Evolutionary conservation across 345 rosid species (phyloP).

Genomic region (Melaleuca alternifolia): DNA sequence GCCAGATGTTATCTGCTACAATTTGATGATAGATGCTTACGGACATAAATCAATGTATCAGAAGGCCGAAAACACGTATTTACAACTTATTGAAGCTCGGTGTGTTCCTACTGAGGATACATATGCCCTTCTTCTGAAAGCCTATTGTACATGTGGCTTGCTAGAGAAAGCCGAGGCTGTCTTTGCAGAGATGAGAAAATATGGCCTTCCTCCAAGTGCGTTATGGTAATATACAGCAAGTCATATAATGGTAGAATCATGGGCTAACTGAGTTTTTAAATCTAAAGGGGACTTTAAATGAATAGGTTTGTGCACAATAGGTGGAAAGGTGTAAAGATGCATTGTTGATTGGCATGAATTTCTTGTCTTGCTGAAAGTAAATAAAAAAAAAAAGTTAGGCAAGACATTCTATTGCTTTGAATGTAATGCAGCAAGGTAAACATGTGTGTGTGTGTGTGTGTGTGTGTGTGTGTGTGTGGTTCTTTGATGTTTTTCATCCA

Average conservation of each 20-base stretch:
- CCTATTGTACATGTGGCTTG: conserved; percentile 55
- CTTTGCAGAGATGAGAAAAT: conserved; percentile 65
- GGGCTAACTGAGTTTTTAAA: not conserved
- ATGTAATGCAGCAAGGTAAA: not conserved
- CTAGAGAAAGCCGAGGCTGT: conserved; percentile 66
- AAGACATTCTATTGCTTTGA: not conserved
- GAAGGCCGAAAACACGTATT: conserved; percentile 61
- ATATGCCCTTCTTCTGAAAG: conserved; percentile 74
- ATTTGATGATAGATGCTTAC: conserved; percentile 84
- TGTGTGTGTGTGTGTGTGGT: too few species aligned
- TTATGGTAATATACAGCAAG: not conserved
- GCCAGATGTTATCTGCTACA: conserved; percentile 79
- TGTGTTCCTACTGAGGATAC: conserved; percentile 89
- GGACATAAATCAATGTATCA: conserved; percentile 52
- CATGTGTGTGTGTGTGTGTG: too few species aligned
- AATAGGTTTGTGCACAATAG: not conserved
- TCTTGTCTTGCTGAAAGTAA: not conserved
- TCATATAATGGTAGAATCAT: not conserved
- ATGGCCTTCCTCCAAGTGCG: conserved; percentile 73
- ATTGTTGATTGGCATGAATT: not conserved
- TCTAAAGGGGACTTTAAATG: not conserved
- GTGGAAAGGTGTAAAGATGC: not conserved
- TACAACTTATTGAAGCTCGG: conserved; percentile 63
- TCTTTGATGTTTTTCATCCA: not conserved
- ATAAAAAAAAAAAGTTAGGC: not conserved